phyloP scores from a whole-genome alignment of 2,329 filamentous ascomycete genomes.

The Microcyclosporella mali region DNA sequence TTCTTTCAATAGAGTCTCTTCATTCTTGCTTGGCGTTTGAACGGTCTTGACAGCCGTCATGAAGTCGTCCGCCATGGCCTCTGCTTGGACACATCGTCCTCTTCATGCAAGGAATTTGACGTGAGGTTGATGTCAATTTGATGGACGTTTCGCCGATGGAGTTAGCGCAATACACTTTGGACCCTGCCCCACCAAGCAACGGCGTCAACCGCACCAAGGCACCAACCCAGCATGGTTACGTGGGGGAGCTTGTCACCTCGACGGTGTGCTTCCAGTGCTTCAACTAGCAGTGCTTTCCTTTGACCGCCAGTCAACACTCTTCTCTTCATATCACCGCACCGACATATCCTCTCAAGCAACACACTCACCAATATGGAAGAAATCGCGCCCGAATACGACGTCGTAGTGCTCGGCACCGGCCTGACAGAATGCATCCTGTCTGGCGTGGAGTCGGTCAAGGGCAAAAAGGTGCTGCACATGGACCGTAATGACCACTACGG shows the following conservation, averaged over 20 bases:
- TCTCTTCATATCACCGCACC: too few relatives aligned
- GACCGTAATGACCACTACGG: slow-evolving; percentile 98
- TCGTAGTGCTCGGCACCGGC: slow-evolving; percentile 95
- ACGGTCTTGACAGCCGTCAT: slow-evolving; percentile 45
- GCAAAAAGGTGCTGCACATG: slow-evolving; percentile 98
- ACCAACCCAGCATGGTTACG: too few relatives aligned
- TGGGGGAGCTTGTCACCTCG: not conserved
- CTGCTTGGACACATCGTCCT: slow-evolving; percentile 17
- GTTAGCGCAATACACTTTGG: too few relatives aligned
- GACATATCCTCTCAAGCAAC: not conserved
- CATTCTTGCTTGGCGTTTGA: slow-evolving; percentile 7
- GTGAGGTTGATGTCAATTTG: not conserved
- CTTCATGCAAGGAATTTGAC: not conserved
- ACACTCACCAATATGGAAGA: slow-evolving; percentile 72
- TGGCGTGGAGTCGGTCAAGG: slow-evolving; percentile 95
- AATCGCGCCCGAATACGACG: slow-evolving; percentile 97
- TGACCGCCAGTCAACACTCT: too few relatives aligned
- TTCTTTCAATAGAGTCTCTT: not conserved
- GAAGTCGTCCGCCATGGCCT: slow-evolving; percentile 43
- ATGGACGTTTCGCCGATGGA: slow-evolving; percentile 1
- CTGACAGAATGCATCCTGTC: slow-evolving; percentile 98
- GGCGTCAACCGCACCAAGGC: too few relatives aligned
- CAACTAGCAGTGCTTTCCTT: not conserved
- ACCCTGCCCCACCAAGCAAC: too few relatives aligned
- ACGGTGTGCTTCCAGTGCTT: not conserved